Evolutionary conservation across 2,329 filamentous ascomycete genomes (phyloP).

Genomic region (Stagonosporopsis cucurbitacearum): DNA sequence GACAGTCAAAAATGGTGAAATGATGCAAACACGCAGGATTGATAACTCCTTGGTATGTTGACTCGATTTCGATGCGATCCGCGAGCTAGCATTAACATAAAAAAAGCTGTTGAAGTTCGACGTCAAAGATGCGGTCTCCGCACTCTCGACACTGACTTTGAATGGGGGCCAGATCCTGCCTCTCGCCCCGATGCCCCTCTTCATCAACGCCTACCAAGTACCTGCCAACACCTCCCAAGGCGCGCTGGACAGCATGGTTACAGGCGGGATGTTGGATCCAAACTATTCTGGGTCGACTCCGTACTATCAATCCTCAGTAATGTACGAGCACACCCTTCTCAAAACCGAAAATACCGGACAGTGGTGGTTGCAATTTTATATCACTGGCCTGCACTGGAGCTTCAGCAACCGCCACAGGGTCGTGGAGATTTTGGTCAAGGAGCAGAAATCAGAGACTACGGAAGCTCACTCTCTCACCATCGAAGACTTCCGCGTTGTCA

Average conservation of each 20-base stretch:
- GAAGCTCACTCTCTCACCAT: conserved; percentile 19
- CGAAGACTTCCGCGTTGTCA: conserved; percentile 33
- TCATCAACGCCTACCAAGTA: conserved; percentile 32
- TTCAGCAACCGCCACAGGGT: conserved; percentile 32
- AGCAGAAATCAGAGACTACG: not conserved
- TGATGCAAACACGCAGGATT: conserved; percentile 26
- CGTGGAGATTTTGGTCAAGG: conserved; percentile 34
- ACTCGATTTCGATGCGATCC: not conserved
- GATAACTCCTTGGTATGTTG: conserved; percentile 34
- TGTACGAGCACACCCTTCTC: conserved; percentile 36
- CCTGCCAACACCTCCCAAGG: conserved; percentile 23
- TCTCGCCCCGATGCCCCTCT: conserved; percentile 30
- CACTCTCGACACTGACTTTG: conserved; percentile 24
- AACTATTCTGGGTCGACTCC: conserved; percentile 20
- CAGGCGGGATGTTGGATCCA: conserved; percentile 11
- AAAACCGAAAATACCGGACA: conserved; percentile 21
- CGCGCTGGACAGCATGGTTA: conserved; percentile 13
- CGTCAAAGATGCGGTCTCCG: conserved; percentile 13
- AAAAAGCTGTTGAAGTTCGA: conserved; percentile 35
- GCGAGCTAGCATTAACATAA: not conserved
- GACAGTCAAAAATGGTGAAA: conserved; percentile 16
- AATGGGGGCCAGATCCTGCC: conserved; percentile 33
- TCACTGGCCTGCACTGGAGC: conserved; percentile 25
- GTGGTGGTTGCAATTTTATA: conserved; percentile 39
- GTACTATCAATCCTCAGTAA: conserved; percentile 27